Base-by-base conservation (phyloP, 176 grass and related monocot genomes). In the Dactylis glomerata region DNA sequence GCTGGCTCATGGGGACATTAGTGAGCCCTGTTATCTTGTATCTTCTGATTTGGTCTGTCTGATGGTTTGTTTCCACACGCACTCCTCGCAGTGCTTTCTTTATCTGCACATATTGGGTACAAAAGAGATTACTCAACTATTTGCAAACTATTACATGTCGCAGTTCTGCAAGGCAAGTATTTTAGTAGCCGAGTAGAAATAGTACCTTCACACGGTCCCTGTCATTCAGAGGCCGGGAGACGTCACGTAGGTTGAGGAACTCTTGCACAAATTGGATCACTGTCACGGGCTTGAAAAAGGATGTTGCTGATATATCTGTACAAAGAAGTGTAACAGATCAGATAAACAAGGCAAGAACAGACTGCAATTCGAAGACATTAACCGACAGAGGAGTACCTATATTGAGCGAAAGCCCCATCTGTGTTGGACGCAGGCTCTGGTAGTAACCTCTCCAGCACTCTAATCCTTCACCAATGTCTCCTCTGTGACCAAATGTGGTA, bases 361-460 rank as follows among this genome's bases (percentile, higher is more conserved):
- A 61, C 41, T 65, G 3, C 26, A 45, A 76, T 12, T 8, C 3
- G 0, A 13, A 5, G 36, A 28, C 10, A 12, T 51, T 15, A 70
- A 16, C 24, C 26, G 12, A 76, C 27, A 22, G 77, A 68, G 46
- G 20, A 82, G 50, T 75, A 98, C 95, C 95, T 31, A 87, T 86
- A 38, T 98, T 98, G 47, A 98, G 70, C 1, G 95, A 98, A 23
- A 93, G 85, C 8, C 92, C 92, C 92, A 98, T 98, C 79, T 97
- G 92, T 34, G 90, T 91, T 56, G 91, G 95, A 8, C 95, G 82
- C 64, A 97, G 55, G 82, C 95, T 97, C 89, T 98, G 95, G 66
- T 95, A 98, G 73, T 92, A 98, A 12, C 92, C 95, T 56, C 91
- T 93, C 96, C 96, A 95, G 68, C 87, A 95, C 84, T 98, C 96